phyloP scores from a whole-genome alignment of 2,329 filamentous ascomycete species.

The Fusarium sp. region DNA sequence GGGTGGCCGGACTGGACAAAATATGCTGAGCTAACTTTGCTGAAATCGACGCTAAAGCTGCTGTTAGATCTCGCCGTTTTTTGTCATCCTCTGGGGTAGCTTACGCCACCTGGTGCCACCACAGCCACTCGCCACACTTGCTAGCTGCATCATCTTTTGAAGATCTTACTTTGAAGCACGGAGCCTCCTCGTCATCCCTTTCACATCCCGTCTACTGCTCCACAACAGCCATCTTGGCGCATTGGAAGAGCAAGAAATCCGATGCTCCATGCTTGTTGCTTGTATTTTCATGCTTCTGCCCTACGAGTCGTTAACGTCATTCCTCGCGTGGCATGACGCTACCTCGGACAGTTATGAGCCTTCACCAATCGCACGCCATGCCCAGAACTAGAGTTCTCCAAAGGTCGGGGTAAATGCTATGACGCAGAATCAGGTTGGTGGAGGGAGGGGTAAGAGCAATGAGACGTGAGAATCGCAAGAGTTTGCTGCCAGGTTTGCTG shows the following conservation, averaged over 20 bases:
- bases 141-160: constrained; percentile 11
- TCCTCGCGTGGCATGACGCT: constrained; percentile 37
- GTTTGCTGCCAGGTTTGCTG: constrained; percentile 16
- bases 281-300: constrained; percentile 8
- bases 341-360: background rate
- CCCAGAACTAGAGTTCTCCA: constrained; percentile 21
- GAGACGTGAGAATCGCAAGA: constrained; percentile 2
- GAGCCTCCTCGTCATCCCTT: constrained; percentile 38
- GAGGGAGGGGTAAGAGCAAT: constrained; percentile 6
- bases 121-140: constrained; percentile 37
- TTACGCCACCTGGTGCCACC: constrained; percentile 38
- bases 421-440: constrained; percentile 42
- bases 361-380: constrained; percentile 22
- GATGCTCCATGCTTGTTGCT: constrained; percentile 6
- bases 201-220: constrained; percentile 21
- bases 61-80: constrained; percentile 4
- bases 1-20: constrained; percentile 7
- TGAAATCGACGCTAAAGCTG: background rate
- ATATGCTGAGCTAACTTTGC: background rate
- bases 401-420: constrained; percentile 34
- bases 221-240: constrained; percentile 38
- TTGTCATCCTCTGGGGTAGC: constrained; percentile 21
- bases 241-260: constrained; percentile 22
- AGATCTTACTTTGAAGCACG: constrained; percentile 23
- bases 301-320: constrained; percentile 44